phyloP scores from a whole-genome alignment of 2,329 filamentous ascomycete species.

The Diaporthe citrichinensis region DNA sequence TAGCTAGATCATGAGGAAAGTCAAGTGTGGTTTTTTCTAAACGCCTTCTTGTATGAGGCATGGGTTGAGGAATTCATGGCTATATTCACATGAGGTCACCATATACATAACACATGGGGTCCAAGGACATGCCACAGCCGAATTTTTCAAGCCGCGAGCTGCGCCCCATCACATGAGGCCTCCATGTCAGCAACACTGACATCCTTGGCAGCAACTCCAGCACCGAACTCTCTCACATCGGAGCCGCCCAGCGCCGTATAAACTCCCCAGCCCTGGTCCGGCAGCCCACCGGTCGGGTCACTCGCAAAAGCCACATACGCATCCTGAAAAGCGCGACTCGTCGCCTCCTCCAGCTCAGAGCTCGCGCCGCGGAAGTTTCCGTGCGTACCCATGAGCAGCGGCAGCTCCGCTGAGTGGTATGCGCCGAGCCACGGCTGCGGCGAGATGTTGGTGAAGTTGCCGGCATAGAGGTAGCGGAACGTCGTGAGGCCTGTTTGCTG shows the following conservation, averaged over 20 bases:
- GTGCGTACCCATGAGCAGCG: constrained; percentile 36
- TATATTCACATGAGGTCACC: not conserved
- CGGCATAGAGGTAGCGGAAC: constrained; percentile 39
- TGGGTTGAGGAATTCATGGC: not conserved
- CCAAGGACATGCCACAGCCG: not conserved
- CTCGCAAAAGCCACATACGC: constrained; percentile 42
- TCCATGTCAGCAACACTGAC: constrained; percentile 17
- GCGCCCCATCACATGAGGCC: not conserved
- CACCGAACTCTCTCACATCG: constrained; percentile 10
- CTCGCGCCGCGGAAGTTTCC: constrained; percentile 25
- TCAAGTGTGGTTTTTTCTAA: too few species aligned
- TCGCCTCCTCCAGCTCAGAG: constrained; percentile 32
- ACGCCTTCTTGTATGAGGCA: not conserved
- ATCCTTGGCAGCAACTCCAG: constrained; percentile 1
- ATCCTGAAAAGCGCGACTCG: constrained; percentile 41
- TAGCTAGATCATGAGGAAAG: too few species aligned
- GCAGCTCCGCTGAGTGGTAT: constrained; percentile 38
- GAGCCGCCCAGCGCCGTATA: not conserved
- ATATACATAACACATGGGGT: not conserved
- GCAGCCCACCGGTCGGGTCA: constrained; percentile 60
- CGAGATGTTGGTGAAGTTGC: constrained; percentile 39
- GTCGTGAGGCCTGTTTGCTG: constrained; percentile 31
- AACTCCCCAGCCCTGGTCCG: constrained; percentile 46
- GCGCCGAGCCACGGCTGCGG: constrained; percentile 37
- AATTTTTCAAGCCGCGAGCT: not conserved